These are phyloP conservation scores for Eudorina sp. DNA, from an alignment of 139 green algal genomes.

Conservation along the genomic window DNA sequence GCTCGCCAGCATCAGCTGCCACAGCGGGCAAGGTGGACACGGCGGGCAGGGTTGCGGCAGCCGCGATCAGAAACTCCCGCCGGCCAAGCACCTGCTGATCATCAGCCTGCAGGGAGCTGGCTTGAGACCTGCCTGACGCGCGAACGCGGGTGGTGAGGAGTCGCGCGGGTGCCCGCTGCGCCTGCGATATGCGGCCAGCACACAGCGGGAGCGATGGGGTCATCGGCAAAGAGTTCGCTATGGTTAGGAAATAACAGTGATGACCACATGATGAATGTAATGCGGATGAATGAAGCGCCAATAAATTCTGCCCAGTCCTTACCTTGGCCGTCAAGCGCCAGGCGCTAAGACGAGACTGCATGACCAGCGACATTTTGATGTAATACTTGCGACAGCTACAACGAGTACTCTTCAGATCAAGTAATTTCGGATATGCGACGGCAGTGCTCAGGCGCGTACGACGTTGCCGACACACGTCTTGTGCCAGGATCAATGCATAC, in stretches of 20 bases:
- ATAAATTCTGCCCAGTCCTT: no score
- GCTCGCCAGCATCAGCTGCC: conserved; percentile 24
- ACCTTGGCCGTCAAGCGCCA: conserved; percentile 12
- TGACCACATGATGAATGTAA: neutral
- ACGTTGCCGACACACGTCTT: no score
- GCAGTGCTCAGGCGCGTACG: no score
- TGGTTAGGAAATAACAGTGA: neutral
- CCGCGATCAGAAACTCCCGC: neutral
- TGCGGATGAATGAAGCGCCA: no score
- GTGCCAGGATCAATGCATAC: no score
- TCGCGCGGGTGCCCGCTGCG: neutral
- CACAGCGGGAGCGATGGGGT: neutral
- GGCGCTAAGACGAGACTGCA: conserved; percentile 8
- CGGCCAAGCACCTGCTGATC: neutral
- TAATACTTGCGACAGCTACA: no score
- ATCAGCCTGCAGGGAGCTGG: neutral
- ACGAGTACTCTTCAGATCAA: no score
- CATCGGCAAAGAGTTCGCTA: no score
- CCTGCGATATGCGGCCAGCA: neutral
- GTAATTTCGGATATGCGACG: no score
- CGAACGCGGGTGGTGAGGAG: conserved; percentile 11
- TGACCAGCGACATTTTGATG: conserved; percentile 10
- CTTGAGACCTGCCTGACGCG: conserved; percentile 31
- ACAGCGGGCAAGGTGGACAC: conserved; percentile 13
- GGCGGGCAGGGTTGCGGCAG: conserved; percentile 4